These are phyloP conservation scores for Mucor racemosus DNA, from an alignment of 371 early-diverging fungal genomes.

Conservation along the genomic window DNA sequence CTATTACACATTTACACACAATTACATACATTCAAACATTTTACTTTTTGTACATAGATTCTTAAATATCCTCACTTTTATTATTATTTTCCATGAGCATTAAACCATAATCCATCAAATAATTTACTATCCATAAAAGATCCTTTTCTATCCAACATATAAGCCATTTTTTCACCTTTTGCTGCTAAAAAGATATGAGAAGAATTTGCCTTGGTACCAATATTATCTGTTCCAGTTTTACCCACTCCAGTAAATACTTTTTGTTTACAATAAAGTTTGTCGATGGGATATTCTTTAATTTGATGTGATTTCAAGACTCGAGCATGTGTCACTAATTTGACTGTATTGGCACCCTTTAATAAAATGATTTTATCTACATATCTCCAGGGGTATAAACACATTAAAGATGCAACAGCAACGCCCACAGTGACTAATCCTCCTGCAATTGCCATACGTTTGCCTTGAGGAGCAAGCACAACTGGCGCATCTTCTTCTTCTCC, in stretches of 20 bases:
- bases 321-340: conserved; percentile 47
- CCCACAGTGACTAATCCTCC: conserved; percentile 47
- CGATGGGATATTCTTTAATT: conserved; percentile 46
- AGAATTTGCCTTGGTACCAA: conserved; percentile 41
- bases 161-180: conserved; percentile 48
- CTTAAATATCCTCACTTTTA: no score
- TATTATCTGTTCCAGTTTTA: conserved; percentile 40
- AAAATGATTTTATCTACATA: conserved; percentile 48
- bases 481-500: conserved; percentile 47
- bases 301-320: conserved; percentile 40
- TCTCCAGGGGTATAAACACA: conserved; percentile 62
- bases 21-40: background rate
- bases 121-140: conserved; percentile 50
- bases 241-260: conserved; percentile 51
- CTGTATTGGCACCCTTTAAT: conserved; percentile 39
- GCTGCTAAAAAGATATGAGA: conserved; percentile 49
- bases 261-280: conserved; percentile 47
- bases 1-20: background rate
- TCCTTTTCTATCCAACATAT: conserved; percentile 56
- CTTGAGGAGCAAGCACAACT: conserved; percentile 45
- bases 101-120: conserved; percentile 53
- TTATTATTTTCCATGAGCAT: conserved; percentile 18
- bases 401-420: conserved; percentile 45
- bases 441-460: conserved; percentile 46
- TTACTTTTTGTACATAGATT: background rate